Conservation (phyloP, 2,329 filamentous ascomycete genomes). For the Phyllosticta citriasiana region DNA sequence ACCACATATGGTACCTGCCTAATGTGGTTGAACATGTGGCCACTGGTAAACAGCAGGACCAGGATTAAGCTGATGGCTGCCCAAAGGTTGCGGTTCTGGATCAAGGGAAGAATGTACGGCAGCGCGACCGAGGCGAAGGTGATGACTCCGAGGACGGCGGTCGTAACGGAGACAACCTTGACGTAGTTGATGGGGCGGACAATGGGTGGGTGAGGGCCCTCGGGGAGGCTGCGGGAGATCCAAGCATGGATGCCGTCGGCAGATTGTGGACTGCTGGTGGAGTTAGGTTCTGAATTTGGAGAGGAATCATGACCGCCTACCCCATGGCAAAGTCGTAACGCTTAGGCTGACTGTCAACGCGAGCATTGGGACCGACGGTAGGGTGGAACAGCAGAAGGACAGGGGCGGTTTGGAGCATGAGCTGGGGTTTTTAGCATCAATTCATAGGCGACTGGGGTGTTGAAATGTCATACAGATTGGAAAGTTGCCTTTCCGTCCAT, state of each 20-base stretch:
- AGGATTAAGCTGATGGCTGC: conserved; percentile 78
- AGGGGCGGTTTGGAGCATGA: conserved; percentile 88
- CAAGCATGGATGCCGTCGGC: conserved; percentile 73
- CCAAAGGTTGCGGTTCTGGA: conserved; percentile 91
- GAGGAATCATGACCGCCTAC: conserved; percentile 45
- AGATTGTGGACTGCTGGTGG: conserved; percentile 48
- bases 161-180: conserved; percentile 58
- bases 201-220: conserved; percentile 61
- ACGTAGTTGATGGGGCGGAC: conserved; percentile 80
- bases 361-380: conserved; percentile 71
- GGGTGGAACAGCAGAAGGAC: conserved; percentile 82
- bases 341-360: conserved; percentile 54
- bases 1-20: conserved; percentile 88
- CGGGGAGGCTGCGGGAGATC: conserved; percentile 69
- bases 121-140: conserved; percentile 62
- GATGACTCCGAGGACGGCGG: conserved; percentile 57
- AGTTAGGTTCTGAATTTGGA: neutral
- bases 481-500: conserved; percentile 73
- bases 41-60: conserved; percentile 87
- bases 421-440: conserved; percentile 41
- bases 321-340: conserved; percentile 79
- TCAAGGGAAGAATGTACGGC: conserved; percentile 68
- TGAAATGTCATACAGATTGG: conserved; percentile 54
- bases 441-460: neutral
- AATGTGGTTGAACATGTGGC: conserved; percentile 99